These are phyloP conservation scores for Thelonectria olida DNA, from an alignment of 2,329 filamentous ascomycete species.

Conservation along the genomic window DNA sequence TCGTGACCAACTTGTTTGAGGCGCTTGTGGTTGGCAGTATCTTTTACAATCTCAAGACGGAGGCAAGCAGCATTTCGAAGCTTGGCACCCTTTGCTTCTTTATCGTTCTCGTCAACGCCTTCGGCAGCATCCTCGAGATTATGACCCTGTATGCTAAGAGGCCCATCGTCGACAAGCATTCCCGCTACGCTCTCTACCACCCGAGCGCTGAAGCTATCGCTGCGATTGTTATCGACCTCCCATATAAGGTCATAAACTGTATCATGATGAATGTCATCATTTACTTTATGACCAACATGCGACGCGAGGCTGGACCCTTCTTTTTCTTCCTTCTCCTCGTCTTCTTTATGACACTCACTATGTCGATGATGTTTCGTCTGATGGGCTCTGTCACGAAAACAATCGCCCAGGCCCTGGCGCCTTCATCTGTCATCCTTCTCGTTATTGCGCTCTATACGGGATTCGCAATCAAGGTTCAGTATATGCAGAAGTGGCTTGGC, in stretches of 20 bases:
- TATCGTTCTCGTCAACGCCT: slow-evolving; percentile 31
- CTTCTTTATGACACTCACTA: slow-evolving; percentile 64
- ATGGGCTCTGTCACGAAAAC: slow-evolving; percentile 35
- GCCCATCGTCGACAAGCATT: slow-evolving; percentile 45
- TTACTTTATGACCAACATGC: slow-evolving; percentile 73
- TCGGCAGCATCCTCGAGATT: slow-evolving; percentile 31
- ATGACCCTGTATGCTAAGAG: slow-evolving; percentile 38
- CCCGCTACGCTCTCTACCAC: slow-evolving; percentile 44
- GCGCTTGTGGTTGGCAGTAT: slow-evolving; percentile 26
- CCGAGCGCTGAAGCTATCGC: slow-evolving; percentile 38
- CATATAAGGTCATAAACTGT: slow-evolving; percentile 27
- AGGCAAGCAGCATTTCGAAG: slow-evolving; percentile 22
- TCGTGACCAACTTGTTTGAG: slow-evolving; percentile 28
- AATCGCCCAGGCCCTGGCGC: slow-evolving; percentile 33
- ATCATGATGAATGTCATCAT: slow-evolving; percentile 54
- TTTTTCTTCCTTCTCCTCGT: slow-evolving; percentile 57
- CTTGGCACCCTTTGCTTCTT: slow-evolving; percentile 27
- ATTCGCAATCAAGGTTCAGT: slow-evolving; percentile 49
- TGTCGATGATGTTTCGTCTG: slow-evolving; percentile 69
- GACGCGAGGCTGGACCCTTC: slow-evolving; percentile 62
- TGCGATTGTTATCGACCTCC: slow-evolving; percentile 27
- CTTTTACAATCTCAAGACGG: slow-evolving; percentile 22
- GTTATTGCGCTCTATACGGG: slow-evolving; percentile 59
- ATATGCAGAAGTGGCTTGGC: slow-evolving; percentile 61
- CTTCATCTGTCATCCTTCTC: slow-evolving; percentile 31